These are phyloP conservation scores for Hericium rajendrae DNA, from an alignment of 768 basidiomycete genomes.

Conservation along the genomic window DNA sequence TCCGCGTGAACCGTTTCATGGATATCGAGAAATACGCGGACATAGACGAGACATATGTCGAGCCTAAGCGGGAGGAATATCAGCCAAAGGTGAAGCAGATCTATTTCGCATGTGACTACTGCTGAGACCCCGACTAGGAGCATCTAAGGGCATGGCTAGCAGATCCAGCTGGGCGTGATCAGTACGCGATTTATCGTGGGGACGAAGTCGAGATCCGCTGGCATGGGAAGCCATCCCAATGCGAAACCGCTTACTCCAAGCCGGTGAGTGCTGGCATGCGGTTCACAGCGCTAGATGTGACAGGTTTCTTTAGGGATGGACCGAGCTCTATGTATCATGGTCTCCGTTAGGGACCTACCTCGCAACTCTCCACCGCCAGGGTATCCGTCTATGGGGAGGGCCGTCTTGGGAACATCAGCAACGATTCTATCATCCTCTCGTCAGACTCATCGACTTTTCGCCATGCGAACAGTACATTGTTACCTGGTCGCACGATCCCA, in stretches of 20 bases:
- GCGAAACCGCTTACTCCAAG: conserved; percentile 68
- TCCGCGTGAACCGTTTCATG: conserved; percentile 77
- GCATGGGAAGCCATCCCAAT: conserved; percentile 86
- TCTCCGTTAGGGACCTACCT: conserved; percentile 94
- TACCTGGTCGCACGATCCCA: conserved; percentile 94
- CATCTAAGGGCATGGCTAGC: conserved; percentile 93
- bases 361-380: conserved; percentile 88
- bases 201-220: conserved; percentile 87
- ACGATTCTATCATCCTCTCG: conserved; percentile 90
- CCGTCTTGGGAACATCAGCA: conserved; percentile 80
- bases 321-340: conserved; percentile 94
- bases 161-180: conserved; percentile 88
- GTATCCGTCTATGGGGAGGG: conserved; percentile 94
- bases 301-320: conserved; percentile 48
- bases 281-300: conserved; percentile 31
- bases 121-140: conserved; percentile 43
- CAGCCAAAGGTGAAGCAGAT: conserved; percentile 49
- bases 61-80: conserved; percentile 68
- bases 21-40: conserved; percentile 80
- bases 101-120: neutral
- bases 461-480: conserved; percentile 94
- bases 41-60: conserved; percentile 69
- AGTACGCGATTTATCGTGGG: conserved; percentile 89
- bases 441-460: conserved; percentile 94
- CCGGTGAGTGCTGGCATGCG: conserved; percentile 38